Evolutionary conservation across 2,329 filamentous ascomycete genomes (phyloP).

Genomic region (Colletotrichum agaves): DNA sequence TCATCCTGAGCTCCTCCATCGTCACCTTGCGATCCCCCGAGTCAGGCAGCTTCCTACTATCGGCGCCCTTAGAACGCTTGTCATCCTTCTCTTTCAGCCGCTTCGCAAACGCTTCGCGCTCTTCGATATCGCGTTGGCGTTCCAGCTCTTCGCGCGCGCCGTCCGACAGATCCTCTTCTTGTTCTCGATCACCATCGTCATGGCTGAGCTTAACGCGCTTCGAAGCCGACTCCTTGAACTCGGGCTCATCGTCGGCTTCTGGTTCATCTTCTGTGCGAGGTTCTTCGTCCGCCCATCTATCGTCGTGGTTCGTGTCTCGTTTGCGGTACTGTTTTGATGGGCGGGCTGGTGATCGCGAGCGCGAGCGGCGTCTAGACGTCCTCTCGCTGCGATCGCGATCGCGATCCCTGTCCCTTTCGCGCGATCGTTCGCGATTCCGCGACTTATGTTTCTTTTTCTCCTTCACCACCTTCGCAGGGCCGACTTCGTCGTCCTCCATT

Average conservation of each 20-base stretch:
- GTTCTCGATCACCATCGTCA: conserved; percentile 51
- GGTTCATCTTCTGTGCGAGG: conserved; percentile 53
- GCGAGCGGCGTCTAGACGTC: conserved; percentile 39
- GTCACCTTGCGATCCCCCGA: conserved; percentile 74
- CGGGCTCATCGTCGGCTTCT: conserved; percentile 60
- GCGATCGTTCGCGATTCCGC: conserved; percentile 45
- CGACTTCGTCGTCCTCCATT: conserved; percentile 73
- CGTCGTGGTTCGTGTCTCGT: conserved; percentile 62
- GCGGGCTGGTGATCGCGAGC: conserved; percentile 49
- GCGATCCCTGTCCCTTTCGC: conserved; percentile 51
- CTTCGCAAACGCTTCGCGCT: conserved; percentile 84
- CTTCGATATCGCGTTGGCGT: conserved; percentile 74
- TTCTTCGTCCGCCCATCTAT: conserved; percentile 86
- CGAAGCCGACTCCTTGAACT: conserved; percentile 75
- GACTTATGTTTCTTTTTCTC: conserved; percentile 60
- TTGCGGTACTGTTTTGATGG: conserved; percentile 56
- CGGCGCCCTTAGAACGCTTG: conserved; percentile 71
- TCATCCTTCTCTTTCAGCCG: conserved; percentile 78
- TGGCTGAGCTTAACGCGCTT: conserved; percentile 76
- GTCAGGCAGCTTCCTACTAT: conserved; percentile 68
- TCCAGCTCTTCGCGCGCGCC: conserved; percentile 67
- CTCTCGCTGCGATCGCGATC: conserved; percentile 46
- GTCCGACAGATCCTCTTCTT: conserved; percentile 65
- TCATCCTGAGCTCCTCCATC: conserved; percentile 82
- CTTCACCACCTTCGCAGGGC: conserved; percentile 62